Conservation (phyloP, 305 asterid genomes). For the Solanum hybrid region DNA sequence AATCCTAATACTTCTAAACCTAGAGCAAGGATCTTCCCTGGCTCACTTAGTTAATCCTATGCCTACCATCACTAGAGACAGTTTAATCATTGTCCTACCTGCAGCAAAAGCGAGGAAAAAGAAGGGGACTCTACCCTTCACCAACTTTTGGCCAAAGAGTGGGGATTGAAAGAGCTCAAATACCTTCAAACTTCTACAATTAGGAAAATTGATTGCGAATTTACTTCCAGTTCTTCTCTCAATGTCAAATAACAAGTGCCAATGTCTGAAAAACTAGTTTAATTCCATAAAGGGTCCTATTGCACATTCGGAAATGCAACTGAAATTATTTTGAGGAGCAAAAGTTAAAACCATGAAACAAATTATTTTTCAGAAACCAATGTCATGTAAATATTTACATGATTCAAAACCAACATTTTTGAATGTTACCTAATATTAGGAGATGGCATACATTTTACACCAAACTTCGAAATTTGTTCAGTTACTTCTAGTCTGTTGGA, state of each 20-base stretch:
- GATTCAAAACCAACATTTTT: not conserved
- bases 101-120: not conserved
- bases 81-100: not conserved
- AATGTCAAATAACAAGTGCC: not conserved
- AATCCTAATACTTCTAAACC: not conserved
- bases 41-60: not conserved
- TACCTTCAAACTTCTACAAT: not conserved
- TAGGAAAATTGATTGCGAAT: not conserved
- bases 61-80: not conserved
- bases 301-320: not conserved
- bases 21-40: not conserved
- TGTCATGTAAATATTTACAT: not conserved
- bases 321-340: not conserved
- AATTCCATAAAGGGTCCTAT: not conserved
- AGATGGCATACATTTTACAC: conserved; percentile 9
- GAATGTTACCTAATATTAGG: conserved; percentile 32
- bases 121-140: not conserved
- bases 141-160: not conserved
- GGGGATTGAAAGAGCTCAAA: not conserved
- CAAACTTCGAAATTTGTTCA: conserved; percentile 26
- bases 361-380: not conserved
- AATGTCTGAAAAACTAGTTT: not conserved
- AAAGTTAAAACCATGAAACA: not conserved
- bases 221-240: not conserved
- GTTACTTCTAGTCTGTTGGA: conserved; percentile 12